Base-by-base conservation (phyloP, 2,329 filamentous ascomycete species). In the Pseudocercospora crystallina region DNA sequence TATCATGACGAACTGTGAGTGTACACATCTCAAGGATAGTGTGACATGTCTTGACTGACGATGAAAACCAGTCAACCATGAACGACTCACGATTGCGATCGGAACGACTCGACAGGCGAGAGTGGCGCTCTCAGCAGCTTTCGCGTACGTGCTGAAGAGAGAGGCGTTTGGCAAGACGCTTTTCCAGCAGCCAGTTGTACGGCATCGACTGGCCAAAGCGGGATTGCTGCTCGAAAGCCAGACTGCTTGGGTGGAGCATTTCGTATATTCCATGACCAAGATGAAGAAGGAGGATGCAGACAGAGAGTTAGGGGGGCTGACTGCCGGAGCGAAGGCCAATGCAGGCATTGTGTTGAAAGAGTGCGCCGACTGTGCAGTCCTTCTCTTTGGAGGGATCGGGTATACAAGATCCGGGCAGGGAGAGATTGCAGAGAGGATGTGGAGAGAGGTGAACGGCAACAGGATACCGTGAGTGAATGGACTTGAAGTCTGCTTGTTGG, bases 381-480 rank as follows among this genome's bases (percentile, higher is more conserved):
- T 90, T 48, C 68, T 90, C 17, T 89, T 90, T 66, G 87, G 87
- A 3, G 87, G 87, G 2, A 87, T 85, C 64, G 87, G 86, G 0
- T 88, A 82, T 60, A 89, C 86, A 7, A 46, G 47, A 13, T 51
- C 77, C 10, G 87, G 87, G 0, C 82, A 86, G 67, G 87, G 87
- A 14, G 85, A 88, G 68, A 71, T 88, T 56, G 78, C 82, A 30
- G 86, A 90, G 68, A 80, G 84, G 81, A 73, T 76, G 80, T 81
- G 38, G 47, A 35, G 41, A 13, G 47, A 53, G 42, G 41, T 63
- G 8, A 66, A 66, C 30, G 65, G 63, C 9, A 58, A 65, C 31
- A 38, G 65, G 8, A 62, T 69, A 36, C 66, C 65, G 54, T 61
- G 41, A 60, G 58, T 62, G 1, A 14, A 1, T 12, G 32, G 9